phyloP scores from a whole-genome alignment of 371 early-diverging fungal genomes.

The Synchytrium microbalum region DNA sequence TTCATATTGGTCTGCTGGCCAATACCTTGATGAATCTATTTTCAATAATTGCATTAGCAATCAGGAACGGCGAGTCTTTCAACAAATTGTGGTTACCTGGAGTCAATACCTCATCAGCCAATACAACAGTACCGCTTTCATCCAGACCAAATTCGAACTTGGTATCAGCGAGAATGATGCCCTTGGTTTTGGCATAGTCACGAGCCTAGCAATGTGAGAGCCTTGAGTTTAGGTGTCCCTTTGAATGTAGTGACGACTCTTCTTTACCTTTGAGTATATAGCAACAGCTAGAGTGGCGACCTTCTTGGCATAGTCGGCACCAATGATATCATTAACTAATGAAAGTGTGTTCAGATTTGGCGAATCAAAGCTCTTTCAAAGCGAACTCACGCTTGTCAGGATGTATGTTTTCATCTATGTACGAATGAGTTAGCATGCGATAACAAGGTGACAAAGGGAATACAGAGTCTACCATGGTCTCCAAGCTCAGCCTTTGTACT shows the following conservation, averaged over 20 bases:
- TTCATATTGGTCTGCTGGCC: conserved; percentile 77
- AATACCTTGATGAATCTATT: conserved; percentile 92
- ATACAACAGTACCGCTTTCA: conserved; percentile 60
- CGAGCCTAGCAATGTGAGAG: conserved; percentile 60
- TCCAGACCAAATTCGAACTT: conserved; percentile 98
- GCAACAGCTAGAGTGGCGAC: conserved; percentile 52
- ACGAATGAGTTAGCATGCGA: conserved; percentile 8
- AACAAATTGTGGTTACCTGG: conserved; percentile 56
- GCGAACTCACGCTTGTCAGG: conserved; percentile 62
- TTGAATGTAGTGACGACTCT: neutral
- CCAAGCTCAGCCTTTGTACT: conserved; percentile 97
- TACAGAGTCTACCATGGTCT: conserved; percentile 62
- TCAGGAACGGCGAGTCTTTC: neutral
- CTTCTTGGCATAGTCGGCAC: conserved; percentile 57
- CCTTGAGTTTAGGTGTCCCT: neutral
- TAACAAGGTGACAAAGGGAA: neutral
- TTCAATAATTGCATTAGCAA: neutral
- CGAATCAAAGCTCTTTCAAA: conserved; percentile 6
- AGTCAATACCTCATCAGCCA: conserved; percentile 95
- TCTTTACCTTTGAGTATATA: conserved; percentile 46
- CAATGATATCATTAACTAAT: conserved; percentile 75
- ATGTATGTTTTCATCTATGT: conserved; percentile 90
- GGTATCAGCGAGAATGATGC: conserved; percentile 97
- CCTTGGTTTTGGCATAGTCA: conserved; percentile 70
- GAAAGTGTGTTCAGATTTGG: neutral